A percentile compares a stretch with the other conserved stretches of the same genome.
phyloP scores from a whole-genome alignment of 2,329 filamentous ascomycete species.

The Aureobasidium subglaciale region DNA sequence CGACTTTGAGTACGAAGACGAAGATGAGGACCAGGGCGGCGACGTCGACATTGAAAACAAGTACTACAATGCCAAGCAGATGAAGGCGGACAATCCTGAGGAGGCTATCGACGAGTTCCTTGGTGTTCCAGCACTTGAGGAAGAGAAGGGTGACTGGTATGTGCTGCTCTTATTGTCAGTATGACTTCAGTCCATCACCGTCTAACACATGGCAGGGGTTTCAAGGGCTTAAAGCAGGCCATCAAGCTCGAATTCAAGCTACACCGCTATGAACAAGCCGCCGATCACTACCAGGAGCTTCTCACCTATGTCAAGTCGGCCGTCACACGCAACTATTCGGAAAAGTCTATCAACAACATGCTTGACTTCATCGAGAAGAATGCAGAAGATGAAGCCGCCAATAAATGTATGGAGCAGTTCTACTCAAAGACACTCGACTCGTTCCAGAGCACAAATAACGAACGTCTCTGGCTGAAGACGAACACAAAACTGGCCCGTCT shows the following conservation, averaged over 20 bases:
- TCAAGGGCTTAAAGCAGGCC: conserved; percentile 95
- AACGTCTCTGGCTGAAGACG: conserved; percentile 94
- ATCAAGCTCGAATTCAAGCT: conserved; percentile 95
- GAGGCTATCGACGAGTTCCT: conserved; percentile 89
- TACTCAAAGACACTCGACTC: conserved; percentile 89
- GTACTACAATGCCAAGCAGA: conserved; percentile 98
- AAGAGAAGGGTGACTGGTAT: conserved; percentile 89
- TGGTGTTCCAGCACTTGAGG: conserved; percentile 74
- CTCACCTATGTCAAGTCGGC: conserved; percentile 96
- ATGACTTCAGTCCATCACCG: too few species aligned
- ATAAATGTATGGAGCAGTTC: conserved; percentile 84
- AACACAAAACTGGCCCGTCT: conserved; percentile 94
- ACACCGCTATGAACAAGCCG: conserved; percentile 80
- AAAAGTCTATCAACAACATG: conserved; percentile 99
- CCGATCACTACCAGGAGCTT: conserved; percentile 88
- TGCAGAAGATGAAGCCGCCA: conserved; percentile 62
- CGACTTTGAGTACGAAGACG: conserved; percentile 96
- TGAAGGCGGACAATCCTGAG: conserved; percentile 78
- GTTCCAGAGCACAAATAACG: conserved; percentile 96
- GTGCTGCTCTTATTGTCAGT: conserved; percentile 10
- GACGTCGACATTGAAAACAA: conserved; percentile 98
- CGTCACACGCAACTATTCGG: conserved; percentile 95
- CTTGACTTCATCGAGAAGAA: conserved; percentile 95
- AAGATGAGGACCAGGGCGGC: conserved; percentile 78
- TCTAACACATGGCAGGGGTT: conserved; percentile 51